A percentile compares a stretch with the other conserved stretches of the same genome.
These are phyloP conservation scores for Mallotus nudiflorus DNA, from an alignment of 345 rosid species.

Conservation along the genomic window DNA sequence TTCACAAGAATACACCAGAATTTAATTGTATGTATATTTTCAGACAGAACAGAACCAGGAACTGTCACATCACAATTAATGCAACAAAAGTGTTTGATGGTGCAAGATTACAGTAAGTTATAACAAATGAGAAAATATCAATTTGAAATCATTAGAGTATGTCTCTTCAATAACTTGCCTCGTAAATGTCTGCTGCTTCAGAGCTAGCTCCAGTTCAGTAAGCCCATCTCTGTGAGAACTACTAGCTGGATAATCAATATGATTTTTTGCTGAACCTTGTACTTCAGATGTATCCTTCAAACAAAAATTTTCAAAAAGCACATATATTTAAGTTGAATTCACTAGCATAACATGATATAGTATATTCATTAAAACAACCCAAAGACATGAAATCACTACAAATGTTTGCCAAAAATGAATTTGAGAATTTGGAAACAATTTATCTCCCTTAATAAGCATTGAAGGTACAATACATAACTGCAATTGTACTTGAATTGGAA, in stretches of 20 bases:
- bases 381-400: not conserved
- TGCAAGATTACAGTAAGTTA: not conserved
- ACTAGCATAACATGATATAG: not conserved
- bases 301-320: constrained; percentile 27
- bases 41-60: not conserved
- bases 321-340: constrained; percentile 13
- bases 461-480: too few relatives aligned
- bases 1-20: too few relatives aligned
- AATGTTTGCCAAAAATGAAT: too few relatives aligned
- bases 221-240: constrained; percentile 35
- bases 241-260: constrained; percentile 27
- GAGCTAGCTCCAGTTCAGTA: constrained; percentile 51
- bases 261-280: constrained; percentile 31
- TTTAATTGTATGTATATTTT: too few relatives aligned
- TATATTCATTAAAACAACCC: not conserved
- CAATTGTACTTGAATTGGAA: not conserved
- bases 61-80: not conserved
- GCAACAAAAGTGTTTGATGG: not conserved
- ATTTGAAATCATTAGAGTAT: not conserved
- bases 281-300: constrained; percentile 33
- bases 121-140: not conserved
- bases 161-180: constrained; percentile 42
- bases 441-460: too few relatives aligned
- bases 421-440: too few relatives aligned
- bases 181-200: constrained; percentile 75